Evolutionary conservation across 2,329 filamentous ascomycete species (phyloP), one percentile per base, ranked within the genome.

Genomic region (Cryphonectria naterciae): DNA sequence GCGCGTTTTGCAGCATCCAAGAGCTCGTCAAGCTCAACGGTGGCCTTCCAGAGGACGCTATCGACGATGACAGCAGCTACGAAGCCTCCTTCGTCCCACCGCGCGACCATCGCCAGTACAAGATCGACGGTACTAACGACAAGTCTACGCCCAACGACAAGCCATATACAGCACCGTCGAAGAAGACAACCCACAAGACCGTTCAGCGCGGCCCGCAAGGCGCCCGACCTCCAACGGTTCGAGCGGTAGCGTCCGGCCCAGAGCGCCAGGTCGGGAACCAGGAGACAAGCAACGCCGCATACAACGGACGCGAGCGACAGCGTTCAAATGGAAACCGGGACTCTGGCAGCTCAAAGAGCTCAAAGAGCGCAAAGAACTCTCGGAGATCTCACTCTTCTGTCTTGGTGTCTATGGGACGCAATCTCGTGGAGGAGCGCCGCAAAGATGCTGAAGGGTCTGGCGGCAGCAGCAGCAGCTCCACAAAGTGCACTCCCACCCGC

Each of bases 1-100:
- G 52, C 19, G 32, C 32, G 43, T 68, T 72, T 63, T 43, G 28
- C 32, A 37, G 61, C 11, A 67, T 72, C 17, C 68, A 64, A 19
- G 68, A 72, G 22, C 62, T 72, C 19, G 62, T 67, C 15, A 67
- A 37, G n/a, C 43, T 63, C 61, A 72, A 72, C 35, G 68, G 71
- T 22, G 71, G 71, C 25, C 63, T 72, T 22, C 71, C 71, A 63
- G 71, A 72, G 17, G 46, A 67, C 17, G 71, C 65, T 10, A 43
- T 72, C 25, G 62, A 69, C 41, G 70, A 62, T 13, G 67, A 67
- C 13, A 67, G 58, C 17, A 68, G 56, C 46, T 72, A 70, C 65
- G 67, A 56, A 3, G 54, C 68, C 25, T 56, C 71, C 2, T 22
- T 25, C n/a, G 25, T 43, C 19, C 41, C 65, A 25, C 39, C 65